Evolutionary conservation across 2,329 filamentous ascomycete genomes (phyloP), one percentile per base, ranked within the genome.

Genomic region (Dactylonectria macrodidyma): DNA sequence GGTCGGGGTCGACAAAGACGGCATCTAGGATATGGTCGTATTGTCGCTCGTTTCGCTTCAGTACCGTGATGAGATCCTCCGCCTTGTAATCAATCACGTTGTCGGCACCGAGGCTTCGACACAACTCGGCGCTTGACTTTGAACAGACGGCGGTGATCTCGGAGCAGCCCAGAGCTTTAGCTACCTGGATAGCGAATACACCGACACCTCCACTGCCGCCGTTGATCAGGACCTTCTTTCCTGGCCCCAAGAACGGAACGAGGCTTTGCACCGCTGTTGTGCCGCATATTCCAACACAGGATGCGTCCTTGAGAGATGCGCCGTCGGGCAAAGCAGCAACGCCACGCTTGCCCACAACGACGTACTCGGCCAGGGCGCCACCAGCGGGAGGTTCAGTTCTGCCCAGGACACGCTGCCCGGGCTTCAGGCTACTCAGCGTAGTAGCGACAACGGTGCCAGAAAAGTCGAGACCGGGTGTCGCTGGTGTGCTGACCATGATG

Each of bases 131-230:
- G 3, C 67, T 73, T 0, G 62, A 54, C 6, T 34, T 19, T 10
- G 70, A 72, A 38, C 56, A 74, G 9, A 73, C 60, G 1, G 41
- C 55, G 0, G 62, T 68, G 8, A 74, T 41, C 1, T 67, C 60
- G 14, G 61, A 50, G 12, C 52, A 67, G 1, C 70, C 72, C 0
- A 72, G 1, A 1, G 60, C 62, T 8, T 73, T 74, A 0, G 71
- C 72, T 2, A 71, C 50, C 8, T 74, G 71, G 0, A 72, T 65
- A 0, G 71, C 71, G 22, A 74, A 74, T 2, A 58, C 24, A 3
- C 72, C 71, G 10, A 68, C 71, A 0, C 72, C 72, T 1, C 72
- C 72, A 2, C 72, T 74, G 0, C 71, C 71, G 3, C 72, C 72
- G 5, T 74, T 74, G 2, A 74, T 64, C 1, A 71, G 54, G 0